Evolutionary conservation across 2,329 filamentous ascomycete genomes (phyloP), one percentile per base, ranked within the genome.

Genomic region (Ploettnerulaceae sp.): DNA sequence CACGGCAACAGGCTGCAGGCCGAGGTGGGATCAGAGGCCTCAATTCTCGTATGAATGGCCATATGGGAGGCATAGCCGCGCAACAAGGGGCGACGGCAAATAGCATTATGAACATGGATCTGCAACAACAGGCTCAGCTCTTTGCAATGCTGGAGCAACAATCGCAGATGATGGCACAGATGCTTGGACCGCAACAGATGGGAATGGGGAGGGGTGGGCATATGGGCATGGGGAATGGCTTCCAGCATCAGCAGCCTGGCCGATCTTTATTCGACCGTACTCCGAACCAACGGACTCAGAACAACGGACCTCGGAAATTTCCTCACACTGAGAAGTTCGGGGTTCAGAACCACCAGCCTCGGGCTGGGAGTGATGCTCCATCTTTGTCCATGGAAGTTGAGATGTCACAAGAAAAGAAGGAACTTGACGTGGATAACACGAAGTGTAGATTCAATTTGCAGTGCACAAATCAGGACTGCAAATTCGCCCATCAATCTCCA

Each of bases 401-500:
- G 36, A 81, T 80, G 73, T 42, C 37, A 3, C 63, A 80, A 72
- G 69, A 71, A 66, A 75, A 62, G 28, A 79, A 58, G 50, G 58
- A 53, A 70, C 26, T 51, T n/a, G 52, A 58, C 72, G n/a, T 77
- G 2, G 75, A 81, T 5, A 79, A 86, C 38, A 85, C 74, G 11
- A 72, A 91, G 52, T 98, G 93, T 78, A 88, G 86, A 61, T 98
- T 82, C 73, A 96, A 97, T 69, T 72, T 93, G 44, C 75, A 79
- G 53, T 98, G 93, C 71, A 87, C 85, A 29, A 94, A 94, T 67
- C 81, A 80, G 57, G 87, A 94, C 52, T 98, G 93, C 70, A 85
- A 84, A 56, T 98, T 89, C 65, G 93, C 89, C 14, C 93, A 98
- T 62, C 91, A 96, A 69, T 95, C 90, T 12, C 89, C 93, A 2